Evolutionary conservation across 768 basidiomycete species (phyloP).

Genomic region (Tricholoma bakamatsutake): DNA sequence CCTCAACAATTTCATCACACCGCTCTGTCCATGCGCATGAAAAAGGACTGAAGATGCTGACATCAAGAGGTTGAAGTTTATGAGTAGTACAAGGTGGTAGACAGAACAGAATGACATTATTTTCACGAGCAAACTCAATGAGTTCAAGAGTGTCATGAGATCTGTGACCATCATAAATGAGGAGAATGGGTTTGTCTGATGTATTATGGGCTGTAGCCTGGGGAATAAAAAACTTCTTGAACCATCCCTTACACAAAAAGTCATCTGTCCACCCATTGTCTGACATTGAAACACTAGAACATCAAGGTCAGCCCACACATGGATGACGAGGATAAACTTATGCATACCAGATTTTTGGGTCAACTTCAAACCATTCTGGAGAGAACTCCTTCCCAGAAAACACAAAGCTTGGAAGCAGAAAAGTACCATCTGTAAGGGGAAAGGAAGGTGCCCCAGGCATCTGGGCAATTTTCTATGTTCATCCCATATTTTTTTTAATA

Average conservation of each 20-base stretch:
- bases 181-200: constrained; percentile 26
- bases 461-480: no score
- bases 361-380: constrained; percentile 20
- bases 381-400: constrained; percentile 23
- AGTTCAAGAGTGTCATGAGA: constrained; percentile 29
- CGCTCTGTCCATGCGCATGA: constrained; percentile 22
- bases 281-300: constrained; percentile 28
- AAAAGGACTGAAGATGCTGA: constrained; percentile 35
- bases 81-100: no score
- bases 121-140: constrained; percentile 18
- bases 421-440: constrained; percentile 31
- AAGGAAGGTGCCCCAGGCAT: no score
- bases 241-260: constrained; percentile 29
- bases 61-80: constrained; percentile 41
- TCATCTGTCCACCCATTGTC: constrained; percentile 39
- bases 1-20: constrained; percentile 9
- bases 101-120: constrained; percentile 27
- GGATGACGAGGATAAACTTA: no score
- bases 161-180: constrained; percentile 39
- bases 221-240: constrained; percentile 34
- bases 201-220: no score
- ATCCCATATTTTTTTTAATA: no score
- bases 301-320: no score
- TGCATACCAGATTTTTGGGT: constrained; percentile 15
- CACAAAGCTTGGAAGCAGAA: constrained; percentile 27